Percentiles rank a stretch among this genome's conserved stretches.
Conservation (phyloP, 306 rosid species). For the Vigna mungo region DNA sequence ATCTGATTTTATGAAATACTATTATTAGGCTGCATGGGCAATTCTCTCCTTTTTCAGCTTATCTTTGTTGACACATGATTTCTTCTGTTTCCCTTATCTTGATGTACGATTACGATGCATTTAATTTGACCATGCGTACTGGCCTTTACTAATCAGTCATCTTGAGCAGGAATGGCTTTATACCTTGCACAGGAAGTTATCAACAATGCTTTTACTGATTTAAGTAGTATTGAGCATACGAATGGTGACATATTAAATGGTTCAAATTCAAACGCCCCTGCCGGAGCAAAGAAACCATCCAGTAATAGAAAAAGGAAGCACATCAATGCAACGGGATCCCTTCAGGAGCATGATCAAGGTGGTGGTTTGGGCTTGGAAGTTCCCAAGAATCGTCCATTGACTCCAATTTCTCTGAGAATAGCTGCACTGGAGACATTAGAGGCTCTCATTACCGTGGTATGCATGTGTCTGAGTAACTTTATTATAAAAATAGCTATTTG, state of each 20-base stretch:
- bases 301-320: conserved; percentile 74
- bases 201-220: conserved; percentile 69
- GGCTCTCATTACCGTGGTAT: conserved; percentile 80
- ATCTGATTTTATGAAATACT: conserved; percentile 11
- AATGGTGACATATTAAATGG: conserved; percentile 43
- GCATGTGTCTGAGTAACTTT: conserved; percentile 53
- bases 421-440: conserved; percentile 91
- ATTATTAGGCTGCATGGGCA: background rate
- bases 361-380: conserved; percentile 50
- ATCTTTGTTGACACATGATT: background rate
- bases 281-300: conserved; percentile 46
- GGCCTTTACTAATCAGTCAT: conserved; percentile 46
- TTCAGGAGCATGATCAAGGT: conserved; percentile 51
- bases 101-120: conserved; percentile 30
- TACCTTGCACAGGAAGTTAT: conserved; percentile 71
- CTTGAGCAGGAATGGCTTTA: conserved; percentile 77
- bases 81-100: conserved; percentile 19
- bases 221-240: conserved; percentile 57
- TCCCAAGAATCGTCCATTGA: conserved; percentile 39
- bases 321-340: conserved; percentile 47
- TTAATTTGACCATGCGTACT: conserved; percentile 30
- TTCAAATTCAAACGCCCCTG: conserved; percentile 51
- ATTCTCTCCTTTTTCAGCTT: conserved; percentile 22
- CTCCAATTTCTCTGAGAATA: conserved; percentile 69
- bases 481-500: conserved; percentile 9